Evolutionary conservation across 2,329 filamentous ascomycete species (phyloP).

Genomic region (Penicillium janthinellum): DNA sequence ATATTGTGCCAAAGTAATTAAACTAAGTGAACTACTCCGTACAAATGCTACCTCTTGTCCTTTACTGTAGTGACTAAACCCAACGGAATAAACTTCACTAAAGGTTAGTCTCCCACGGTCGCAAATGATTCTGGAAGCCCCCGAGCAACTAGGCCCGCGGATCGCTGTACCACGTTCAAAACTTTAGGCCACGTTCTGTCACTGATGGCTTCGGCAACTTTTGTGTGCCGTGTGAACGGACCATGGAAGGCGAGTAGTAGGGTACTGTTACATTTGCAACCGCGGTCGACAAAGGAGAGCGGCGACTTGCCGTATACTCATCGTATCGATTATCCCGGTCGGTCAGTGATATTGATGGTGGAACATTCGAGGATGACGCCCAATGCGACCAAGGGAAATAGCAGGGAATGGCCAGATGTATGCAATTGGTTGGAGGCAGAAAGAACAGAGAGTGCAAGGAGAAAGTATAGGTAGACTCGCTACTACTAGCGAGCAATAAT

Average conservation of each 20-base stretch:
- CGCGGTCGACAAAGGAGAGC: too few species aligned
- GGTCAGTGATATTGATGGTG: neutral
- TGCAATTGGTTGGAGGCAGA: neutral
- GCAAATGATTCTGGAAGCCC: constrained; percentile 12
- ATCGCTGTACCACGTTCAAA: constrained; percentile 10
- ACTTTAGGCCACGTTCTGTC: constrained; percentile 8
- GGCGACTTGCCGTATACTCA: neutral
- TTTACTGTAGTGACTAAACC: neutral
- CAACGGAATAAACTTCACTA: neutral
- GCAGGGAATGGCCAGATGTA: neutral
- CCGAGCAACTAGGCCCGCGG: neutral
- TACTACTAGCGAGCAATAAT: neutral
- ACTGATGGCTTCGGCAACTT: neutral
- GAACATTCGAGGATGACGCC: neutral
- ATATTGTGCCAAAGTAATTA: neutral
- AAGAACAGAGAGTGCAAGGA: neutral
- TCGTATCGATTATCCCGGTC: neutral
- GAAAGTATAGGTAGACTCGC: neutral
- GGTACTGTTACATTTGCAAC: too few species aligned
- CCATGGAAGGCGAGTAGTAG: neutral
- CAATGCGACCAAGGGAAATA: neutral
- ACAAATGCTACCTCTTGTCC: neutral
- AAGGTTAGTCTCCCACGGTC: constrained; percentile 6
- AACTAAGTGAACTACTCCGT: neutral
- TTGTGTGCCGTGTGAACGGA: neutral